Evolutionary conservation across 2,329 filamentous ascomycete genomes (phyloP).

Genomic region (Calycina marina): DNA sequence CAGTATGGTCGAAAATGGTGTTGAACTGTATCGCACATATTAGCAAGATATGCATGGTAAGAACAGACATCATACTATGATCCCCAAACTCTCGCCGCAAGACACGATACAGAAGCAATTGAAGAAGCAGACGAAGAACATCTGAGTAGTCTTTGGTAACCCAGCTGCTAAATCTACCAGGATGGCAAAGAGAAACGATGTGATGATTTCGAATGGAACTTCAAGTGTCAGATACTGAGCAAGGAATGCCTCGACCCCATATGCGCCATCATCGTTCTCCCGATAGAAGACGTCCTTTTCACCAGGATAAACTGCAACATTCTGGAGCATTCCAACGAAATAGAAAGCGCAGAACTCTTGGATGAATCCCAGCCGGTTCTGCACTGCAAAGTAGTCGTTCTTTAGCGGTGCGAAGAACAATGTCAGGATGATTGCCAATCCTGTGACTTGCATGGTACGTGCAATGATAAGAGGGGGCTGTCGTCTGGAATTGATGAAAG

Average conservation of each 20-base stretch:
- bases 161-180: constrained; percentile 50
- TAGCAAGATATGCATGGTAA: neutral
- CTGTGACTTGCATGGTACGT: constrained; percentile 51
- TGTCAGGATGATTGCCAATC: constrained; percentile 45
- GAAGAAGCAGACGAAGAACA: constrained; percentile 55
- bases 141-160: constrained; percentile 42
- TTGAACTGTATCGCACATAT: constrained; percentile 42
- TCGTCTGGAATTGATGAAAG: constrained; percentile 52
- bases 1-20: constrained; percentile 58
- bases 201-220: constrained; percentile 54
- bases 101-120: constrained; percentile 59
- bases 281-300: constrained; percentile 66
- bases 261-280: constrained; percentile 60
- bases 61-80: constrained; percentile 31
- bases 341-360: constrained; percentile 59
- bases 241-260: constrained; percentile 57
- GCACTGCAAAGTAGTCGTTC: constrained; percentile 53
- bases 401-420: constrained; percentile 60
- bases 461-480: constrained; percentile 50
- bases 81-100: constrained; percentile 62
- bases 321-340: constrained; percentile 67
- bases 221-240: constrained; percentile 56
- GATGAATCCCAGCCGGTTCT: constrained; percentile 60
- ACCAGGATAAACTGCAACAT: constrained; percentile 57
- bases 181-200: constrained; percentile 49